Conservation (phyloP, 2,329 filamentous ascomycete species). For the Epichloe baconii region DNA sequence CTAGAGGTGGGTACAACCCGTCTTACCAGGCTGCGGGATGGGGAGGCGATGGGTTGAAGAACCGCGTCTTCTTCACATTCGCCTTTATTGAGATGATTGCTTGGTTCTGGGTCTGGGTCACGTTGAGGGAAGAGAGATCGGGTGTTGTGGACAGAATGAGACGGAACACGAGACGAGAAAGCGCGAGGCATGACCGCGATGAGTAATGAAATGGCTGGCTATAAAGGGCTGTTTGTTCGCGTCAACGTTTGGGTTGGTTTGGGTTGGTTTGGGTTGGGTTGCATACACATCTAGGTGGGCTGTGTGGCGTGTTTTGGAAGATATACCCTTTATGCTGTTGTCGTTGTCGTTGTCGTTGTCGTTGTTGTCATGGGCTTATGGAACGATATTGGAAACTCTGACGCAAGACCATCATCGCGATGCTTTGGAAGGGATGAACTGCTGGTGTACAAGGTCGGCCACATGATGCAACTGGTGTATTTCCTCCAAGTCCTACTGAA, state of each 20-base stretch:
- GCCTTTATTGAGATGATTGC: slow-evolving; percentile 69
- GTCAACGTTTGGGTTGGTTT: not conserved
- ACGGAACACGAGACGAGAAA: slow-evolving; percentile 9
- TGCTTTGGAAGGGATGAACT: no score
- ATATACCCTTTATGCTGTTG: not conserved
- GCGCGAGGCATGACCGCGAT: slow-evolving; percentile 6
- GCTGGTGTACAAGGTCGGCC: no score
- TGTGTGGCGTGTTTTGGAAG: not conserved
- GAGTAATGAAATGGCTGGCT: not conserved
- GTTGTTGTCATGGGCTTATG: not conserved
- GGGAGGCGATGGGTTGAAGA: slow-evolving; percentile 61
- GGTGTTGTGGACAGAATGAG: slow-evolving; percentile 27
- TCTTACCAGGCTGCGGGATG: slow-evolving; percentile 25
- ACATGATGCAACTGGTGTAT: no score
- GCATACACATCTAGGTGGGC: not conserved
- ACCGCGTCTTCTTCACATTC: slow-evolving; percentile 73
- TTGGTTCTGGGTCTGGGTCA: slow-evolving; percentile 80
- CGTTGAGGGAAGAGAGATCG: slow-evolving; percentile 50
- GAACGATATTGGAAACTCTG: no score
- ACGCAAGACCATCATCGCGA: no score
- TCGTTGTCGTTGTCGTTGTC: not conserved
- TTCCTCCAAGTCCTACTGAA: no score
- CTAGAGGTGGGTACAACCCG: slow-evolving; percentile 15
- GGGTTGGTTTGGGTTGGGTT: not conserved
- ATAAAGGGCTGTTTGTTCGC: not conserved